Conservation (phyloP, 2,329 filamentous ascomycete species). For the Dactylonectria macrodidyma region DNA sequence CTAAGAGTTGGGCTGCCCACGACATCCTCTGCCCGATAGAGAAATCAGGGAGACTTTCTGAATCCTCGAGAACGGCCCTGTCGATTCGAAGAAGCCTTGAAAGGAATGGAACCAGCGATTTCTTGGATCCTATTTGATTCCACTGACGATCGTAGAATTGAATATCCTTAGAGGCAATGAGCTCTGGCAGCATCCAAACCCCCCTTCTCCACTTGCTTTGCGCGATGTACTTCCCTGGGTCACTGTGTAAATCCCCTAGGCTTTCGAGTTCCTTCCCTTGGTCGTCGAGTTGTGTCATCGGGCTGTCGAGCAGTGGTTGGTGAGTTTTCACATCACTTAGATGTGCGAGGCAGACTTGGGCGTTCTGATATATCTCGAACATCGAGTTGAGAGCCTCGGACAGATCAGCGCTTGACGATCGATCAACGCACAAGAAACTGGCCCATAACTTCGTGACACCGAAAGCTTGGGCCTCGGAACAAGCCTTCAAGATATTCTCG, state of each 20-base stretch:
- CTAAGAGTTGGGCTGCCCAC: slow-evolving; percentile 6
- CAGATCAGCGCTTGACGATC: neutral
- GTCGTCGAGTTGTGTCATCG: too few relatives aligned
- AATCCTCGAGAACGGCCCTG: neutral
- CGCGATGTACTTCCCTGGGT: neutral
- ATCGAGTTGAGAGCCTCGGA: slow-evolving; percentile 9
- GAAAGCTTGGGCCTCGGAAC: too few relatives aligned
- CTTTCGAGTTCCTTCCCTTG: too few relatives aligned
- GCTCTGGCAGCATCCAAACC: slow-evolving; percentile 2
- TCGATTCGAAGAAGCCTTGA: slow-evolving; percentile 1
- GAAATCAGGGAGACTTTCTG: neutral
- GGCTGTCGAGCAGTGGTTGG: too few relatives aligned
- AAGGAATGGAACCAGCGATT: neutral
- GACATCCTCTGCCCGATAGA: slow-evolving; percentile 12
- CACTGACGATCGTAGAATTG: neutral
- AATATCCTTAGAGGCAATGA: neutral
- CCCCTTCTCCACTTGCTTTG: neutral
- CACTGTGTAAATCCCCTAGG: too few relatives aligned
- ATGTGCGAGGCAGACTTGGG: neutral
- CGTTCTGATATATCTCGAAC: neutral
- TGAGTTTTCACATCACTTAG: neutral
- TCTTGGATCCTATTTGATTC: neutral
- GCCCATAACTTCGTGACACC: too few relatives aligned
- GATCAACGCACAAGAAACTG: neutral
- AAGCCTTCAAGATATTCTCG: too few relatives aligned